Base-by-base conservation (phyloP, 2,329 filamentous ascomycete genomes). In the Exophiala phaeomuriformis region DNA sequence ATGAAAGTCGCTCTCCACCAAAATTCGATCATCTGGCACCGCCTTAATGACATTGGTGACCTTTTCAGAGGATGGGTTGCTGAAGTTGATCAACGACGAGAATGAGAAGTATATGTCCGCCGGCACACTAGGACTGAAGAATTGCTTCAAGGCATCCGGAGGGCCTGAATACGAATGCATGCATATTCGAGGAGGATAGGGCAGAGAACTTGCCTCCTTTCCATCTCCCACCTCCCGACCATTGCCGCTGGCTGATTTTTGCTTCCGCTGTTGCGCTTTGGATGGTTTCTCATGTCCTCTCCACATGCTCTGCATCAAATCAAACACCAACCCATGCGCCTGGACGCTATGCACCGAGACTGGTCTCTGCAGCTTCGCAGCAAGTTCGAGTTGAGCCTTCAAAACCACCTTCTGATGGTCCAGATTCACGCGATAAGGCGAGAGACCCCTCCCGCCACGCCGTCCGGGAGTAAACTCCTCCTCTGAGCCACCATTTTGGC, bases 1-100 rank as follows among this genome's bases (percentile, higher is more conserved):
- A 68, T 97, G 88, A 54, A 96, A 68, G 69, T 98, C 93, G 66
- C 90, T 97, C 70, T 98, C 93, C 2, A 95, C 77, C 19, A 98
- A 76, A 8, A 98, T 73, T 49, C 83, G 78, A 61, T 91, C 80
- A 60, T 89, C 85, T 0, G 93, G 91, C 2, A 94, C 76, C 2
- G 79, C 78, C 55, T 78, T 80, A 45, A 97, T 77, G 19, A 84
- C 79, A 19, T 90, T 82, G 28, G 80, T 77, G 3, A 80, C 80
- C 52, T 83, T 80, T 63, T 73, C 75, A 42, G 75, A 66, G 64
- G 75, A 62, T 62, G 67, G 69, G 12, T 79, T 74, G 32, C 78
- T 77, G 63, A 90, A 79, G 65, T 97, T 98, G 63, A 98, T 86
- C 4, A 82, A 83, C 0, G 78, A 77, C 1, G 90, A 96, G 66